Evolutionary conservation across 192 early-diverging fungal genomes (phyloP), one percentile per base, ranked within the genome.

Genomic region (Linnemannia zychae): DNA sequence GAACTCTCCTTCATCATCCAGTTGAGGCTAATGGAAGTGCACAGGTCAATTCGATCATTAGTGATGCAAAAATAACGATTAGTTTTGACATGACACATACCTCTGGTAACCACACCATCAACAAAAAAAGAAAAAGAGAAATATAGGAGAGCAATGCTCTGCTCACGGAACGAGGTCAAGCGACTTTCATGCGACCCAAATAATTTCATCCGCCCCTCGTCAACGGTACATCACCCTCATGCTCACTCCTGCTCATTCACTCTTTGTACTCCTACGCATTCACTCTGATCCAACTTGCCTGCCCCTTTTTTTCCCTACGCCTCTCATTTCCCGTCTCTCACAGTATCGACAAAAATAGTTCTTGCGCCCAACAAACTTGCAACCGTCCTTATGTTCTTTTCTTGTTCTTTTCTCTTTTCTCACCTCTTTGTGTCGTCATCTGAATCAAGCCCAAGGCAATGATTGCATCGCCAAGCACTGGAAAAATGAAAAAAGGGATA

Each of bases 1-100:
- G 87, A 96, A 97, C 50, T 89, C 79, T n/a, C 84, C 86, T 38
- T 90, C 85, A 40, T 88, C 88, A 38, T 87, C 89, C 17, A 85
- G 82, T 69, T 86, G 74, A 6, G 83, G 83, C 77, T 85, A 74
- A 40, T 71, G n/a, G n/a, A 46, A n/a, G 33, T 75, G 68, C 20
- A 57, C 38, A 18, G 34, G 49, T 24, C 67, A 75, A 34, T 75
- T 37, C 47, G 28, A 24, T 17, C 44, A 44, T 4, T 18, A 34
- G 48, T 33, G 38, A 22, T 18, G 24, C 48, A 49, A 71, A 67
- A 67, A 28, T 67, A 48, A 67, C 38, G 37, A 49, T 52, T 17
- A 49, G 24, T 49, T n/a, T 47, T 63, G 31, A 31, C 28, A 63
- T 63, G 28, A 31, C 57, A 63, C 24, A 63, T 63, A 63, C 57